These are phyloP conservation scores for Rhododendron mucronatum DNA, from an alignment of 148 eudicot species.

Conservation along the genomic window DNA sequence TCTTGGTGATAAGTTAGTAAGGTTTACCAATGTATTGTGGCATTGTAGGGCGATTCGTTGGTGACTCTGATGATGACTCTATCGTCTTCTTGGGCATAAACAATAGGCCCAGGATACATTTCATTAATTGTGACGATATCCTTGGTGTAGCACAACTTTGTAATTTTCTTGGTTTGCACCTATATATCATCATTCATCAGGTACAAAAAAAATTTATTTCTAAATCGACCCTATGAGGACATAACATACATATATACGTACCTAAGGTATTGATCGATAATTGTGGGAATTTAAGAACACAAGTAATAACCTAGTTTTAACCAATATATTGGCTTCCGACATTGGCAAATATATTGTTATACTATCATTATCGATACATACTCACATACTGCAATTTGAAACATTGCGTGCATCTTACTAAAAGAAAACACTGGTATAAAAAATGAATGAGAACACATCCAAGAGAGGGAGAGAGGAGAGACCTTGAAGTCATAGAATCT, in stretches of 20 bases:
- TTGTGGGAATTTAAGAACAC: not conserved
- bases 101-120: constrained; percentile 54
- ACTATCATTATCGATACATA: not conserved
- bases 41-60: constrained; percentile 51
- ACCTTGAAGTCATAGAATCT: constrained; percentile 57
- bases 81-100: constrained; percentile 58
- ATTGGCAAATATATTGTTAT: not conserved
- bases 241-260: not conserved
- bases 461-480: not conserved
- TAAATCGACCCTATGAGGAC: not conserved
- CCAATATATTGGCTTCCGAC: not conserved
- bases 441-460: not conserved
- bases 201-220: not conserved
- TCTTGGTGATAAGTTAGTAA: not conserved
- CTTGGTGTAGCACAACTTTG: constrained; percentile 40
- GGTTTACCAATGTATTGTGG: constrained; percentile 61
- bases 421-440: not conserved
- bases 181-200: not conserved
- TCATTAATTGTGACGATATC: constrained; percentile 43
- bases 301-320: not conserved
- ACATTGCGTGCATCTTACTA: not conserved
- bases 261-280: not conserved
- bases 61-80: constrained; percentile 35
- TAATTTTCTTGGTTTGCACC: constrained; percentile 37
- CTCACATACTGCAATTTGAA: not conserved